A percentile compares a stretch with the other conserved stretches of the same genome.
phyloP scores from a whole-genome alignment of 176 grass and related monocot genomes.

The Triticum aestivum region IWGSC_CS_RefSeq_v2.1 NC_057801.1:43015108-43015607 shows the following conservation, averaged over 20 bases:
- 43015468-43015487: conserved; percentile 86
- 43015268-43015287: too few species aligned
- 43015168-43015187: too few species aligned
- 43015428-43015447: conserved; percentile 80
- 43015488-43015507: conserved; percentile 57
- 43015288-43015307: too few species aligned
- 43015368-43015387: conserved; percentile 85
- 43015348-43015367: conserved; percentile 90
- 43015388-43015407: conserved; percentile 86
- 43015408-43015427: conserved; percentile 65
- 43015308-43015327: neutral
- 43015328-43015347: conserved; percentile 74
- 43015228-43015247: too few species aligned
- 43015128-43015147: too few species aligned
- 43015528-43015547: conserved; percentile 88
- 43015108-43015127: too few species aligned
- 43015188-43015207: too few species aligned
- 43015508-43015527: conserved; percentile 64
- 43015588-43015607: too few species aligned
- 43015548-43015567: conserved; percentile 44
- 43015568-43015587: too few species aligned
- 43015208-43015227: too few species aligned
- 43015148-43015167: too few species aligned
- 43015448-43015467: conserved; percentile 94
- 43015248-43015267: too few species aligned